Evolutionary conservation across 2,329 filamentous ascomycete genomes (phyloP).

Genomic region (Didymella exigua): DNA sequence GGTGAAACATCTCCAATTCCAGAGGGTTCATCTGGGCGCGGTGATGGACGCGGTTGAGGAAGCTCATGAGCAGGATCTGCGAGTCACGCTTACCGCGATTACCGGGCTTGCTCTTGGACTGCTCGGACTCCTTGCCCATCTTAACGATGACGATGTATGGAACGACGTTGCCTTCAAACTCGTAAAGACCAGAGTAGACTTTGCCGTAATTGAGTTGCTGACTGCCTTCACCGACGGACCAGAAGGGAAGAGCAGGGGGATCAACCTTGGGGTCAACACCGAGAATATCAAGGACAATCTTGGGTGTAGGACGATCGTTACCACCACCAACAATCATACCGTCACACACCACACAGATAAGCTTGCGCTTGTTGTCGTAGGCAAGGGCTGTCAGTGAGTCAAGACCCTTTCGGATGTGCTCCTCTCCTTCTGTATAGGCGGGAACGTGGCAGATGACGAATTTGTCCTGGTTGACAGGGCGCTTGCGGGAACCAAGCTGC

Average conservation of each 20-base stretch:
- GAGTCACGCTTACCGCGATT: constrained; percentile 99
- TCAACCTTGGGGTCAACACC: constrained; percentile 97
- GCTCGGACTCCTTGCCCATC: constrained; percentile 95
- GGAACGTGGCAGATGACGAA: constrained; percentile 99
- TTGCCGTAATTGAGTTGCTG: constrained; percentile 98
- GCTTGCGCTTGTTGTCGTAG: constrained; percentile 98
- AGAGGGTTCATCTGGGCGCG: constrained; percentile 92
- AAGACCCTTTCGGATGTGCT: constrained; percentile 87
- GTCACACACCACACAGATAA: constrained; percentile 95
- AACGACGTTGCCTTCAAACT: constrained; percentile 96
- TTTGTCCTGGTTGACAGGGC: constrained; percentile 91
- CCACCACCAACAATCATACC: constrained; percentile 95
- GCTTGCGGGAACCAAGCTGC: constrained; percentile 89
- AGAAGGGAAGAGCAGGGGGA: constrained; percentile 91
- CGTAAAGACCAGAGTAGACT: constrained; percentile 96
- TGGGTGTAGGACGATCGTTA: constrained; percentile 94
- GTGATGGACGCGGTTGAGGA: constrained; percentile 97
- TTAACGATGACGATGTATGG: constrained; percentile 96
- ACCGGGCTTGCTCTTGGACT: constrained; percentile 86
- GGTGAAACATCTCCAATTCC: constrained; percentile 97
- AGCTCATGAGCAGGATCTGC: constrained; percentile 93
- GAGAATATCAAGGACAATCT: constrained; percentile 96
- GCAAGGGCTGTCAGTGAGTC: constrained; percentile 93
- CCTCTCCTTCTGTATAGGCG: constrained; percentile 97
- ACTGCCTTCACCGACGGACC: constrained; percentile 84